These are phyloP conservation scores for Aspergillus japonicus DNA, from an alignment of 2,329 filamentous ascomycete species.

Conservation along the genomic window DNA sequence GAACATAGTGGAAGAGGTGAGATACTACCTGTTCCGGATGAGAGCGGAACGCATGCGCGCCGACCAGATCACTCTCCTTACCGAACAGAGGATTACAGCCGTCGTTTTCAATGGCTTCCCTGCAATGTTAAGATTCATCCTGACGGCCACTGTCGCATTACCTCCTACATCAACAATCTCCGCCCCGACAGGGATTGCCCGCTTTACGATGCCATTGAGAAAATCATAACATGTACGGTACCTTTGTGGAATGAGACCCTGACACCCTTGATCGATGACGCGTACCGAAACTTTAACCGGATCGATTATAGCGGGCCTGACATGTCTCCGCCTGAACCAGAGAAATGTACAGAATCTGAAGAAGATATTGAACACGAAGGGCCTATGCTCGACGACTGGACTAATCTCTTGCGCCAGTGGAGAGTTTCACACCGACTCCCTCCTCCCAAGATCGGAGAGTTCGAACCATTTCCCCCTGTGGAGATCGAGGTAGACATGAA, in stretches of 20 bases:
- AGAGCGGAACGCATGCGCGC: no score
- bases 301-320: constrained; percentile 8
- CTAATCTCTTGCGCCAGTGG: background rate
- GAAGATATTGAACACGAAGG: no score
- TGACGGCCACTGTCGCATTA: constrained; percentile 27
- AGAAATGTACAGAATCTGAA: no score
- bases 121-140: constrained; percentile 35
- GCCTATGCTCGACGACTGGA: no score
- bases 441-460: constrained; percentile 17
- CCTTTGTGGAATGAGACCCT: constrained; percentile 48
- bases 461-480: background rate
- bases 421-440: constrained; percentile 5
- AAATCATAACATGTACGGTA: constrained; percentile 39
- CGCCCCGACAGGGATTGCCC: constrained; percentile 35
- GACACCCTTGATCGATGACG: background rate
- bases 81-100: constrained; percentile 20
- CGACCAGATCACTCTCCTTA: background rate
- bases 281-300: background rate
- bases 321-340: no score
- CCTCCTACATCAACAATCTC: constrained; percentile 48
- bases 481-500: constrained; percentile 20
- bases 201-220: constrained; percentile 41
- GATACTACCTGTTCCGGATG: background rate
- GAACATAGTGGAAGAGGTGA: constrained; percentile 27
- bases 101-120: constrained; percentile 50